Percentiles rank a stretch among this genome's conserved stretches.
These are phyloP conservation scores for Candida ovalis DNA, from an alignment of 805 yeast species.

Conservation along the genomic window DNA sequence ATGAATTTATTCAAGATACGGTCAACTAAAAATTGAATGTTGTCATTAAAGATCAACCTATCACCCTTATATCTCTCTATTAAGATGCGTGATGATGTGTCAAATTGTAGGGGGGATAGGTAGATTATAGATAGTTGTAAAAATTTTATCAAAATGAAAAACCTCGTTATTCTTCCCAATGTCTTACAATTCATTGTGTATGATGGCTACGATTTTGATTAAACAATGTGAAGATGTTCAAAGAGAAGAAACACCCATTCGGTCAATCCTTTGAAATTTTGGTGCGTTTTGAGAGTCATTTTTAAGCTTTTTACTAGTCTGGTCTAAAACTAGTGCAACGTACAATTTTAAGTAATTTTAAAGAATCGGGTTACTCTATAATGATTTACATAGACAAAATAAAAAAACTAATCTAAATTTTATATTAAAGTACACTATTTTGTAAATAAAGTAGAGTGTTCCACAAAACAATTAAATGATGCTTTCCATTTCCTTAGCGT, in stretches of 20 bases:
- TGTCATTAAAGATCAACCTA: constrained; percentile 3
- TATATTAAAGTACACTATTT: background rate
- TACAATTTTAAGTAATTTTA: too few species aligned
- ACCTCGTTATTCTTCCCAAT: background rate
- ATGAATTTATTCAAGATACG: constrained; percentile 49
- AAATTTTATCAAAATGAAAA: constrained; percentile 33
- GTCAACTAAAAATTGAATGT: constrained; percentile 3
- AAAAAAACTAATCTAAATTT: background rate
- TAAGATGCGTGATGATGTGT: constrained; percentile 42
- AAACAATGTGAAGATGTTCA: background rate
- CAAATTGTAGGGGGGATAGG: constrained; percentile 44
- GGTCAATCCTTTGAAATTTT: background rate
- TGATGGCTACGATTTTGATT: too few species aligned
- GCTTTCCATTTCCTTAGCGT: constrained; percentile 89
- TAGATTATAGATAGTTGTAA: constrained; percentile 37
- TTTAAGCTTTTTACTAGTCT: too few species aligned
- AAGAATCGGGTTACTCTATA: too few species aligned
- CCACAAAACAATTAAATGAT: constrained; percentile 50
- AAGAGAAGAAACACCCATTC: background rate
- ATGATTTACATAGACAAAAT: too few species aligned
- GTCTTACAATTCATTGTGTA: background rate
- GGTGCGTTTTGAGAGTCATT: background rate
- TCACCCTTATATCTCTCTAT: constrained; percentile 22
- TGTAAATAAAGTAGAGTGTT: background rate
- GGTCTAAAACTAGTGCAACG: too few species aligned